Conservation (phyloP, 2,329 filamentous ascomycete species). For the Neurospora crassa region DNA sequence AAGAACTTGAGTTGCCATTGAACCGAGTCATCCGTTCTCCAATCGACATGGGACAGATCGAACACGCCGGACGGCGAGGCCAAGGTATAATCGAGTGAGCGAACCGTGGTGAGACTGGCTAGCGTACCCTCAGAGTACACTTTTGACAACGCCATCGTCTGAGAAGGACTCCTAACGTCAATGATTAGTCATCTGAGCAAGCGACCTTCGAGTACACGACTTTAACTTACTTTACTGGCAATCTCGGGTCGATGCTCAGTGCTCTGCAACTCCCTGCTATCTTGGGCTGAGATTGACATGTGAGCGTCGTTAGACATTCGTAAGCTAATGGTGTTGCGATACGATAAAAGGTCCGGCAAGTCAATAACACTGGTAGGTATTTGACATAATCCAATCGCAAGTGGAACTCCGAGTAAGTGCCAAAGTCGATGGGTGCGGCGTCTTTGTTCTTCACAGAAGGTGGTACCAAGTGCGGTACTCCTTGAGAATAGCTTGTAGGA, state of each 20-base stretch:
- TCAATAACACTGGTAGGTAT: not conserved
- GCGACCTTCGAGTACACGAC: not conserved
- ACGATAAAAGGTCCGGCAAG: not conserved
- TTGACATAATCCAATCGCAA: not conserved
- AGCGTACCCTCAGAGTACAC: not conserved
- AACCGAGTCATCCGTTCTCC: not conserved
- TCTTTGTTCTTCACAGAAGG: not conserved
- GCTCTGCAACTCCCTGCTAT: not conserved
- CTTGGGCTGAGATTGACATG: not conserved
- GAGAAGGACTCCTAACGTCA: not conserved
- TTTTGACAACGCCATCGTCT: not conserved
- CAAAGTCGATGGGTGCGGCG: not conserved
- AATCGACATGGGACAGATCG: not conserved
- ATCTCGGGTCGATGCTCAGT: not conserved
- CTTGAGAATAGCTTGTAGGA: not conserved
- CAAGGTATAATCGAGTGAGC: not conserved
- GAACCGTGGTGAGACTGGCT: not conserved
- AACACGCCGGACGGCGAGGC: not conserved
- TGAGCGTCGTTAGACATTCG: not conserved
- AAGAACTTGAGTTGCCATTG: not conserved
- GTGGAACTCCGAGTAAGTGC: not conserved
- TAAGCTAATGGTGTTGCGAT: not conserved
- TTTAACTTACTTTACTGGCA: not conserved
- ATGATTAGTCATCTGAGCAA: not conserved
- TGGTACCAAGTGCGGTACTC: not conserved